Evolutionary conservation across 139 green algal species (phyloP), one percentile per base, ranked within the genome.

Genomic region (Chlamydomonas incerta): DNA sequence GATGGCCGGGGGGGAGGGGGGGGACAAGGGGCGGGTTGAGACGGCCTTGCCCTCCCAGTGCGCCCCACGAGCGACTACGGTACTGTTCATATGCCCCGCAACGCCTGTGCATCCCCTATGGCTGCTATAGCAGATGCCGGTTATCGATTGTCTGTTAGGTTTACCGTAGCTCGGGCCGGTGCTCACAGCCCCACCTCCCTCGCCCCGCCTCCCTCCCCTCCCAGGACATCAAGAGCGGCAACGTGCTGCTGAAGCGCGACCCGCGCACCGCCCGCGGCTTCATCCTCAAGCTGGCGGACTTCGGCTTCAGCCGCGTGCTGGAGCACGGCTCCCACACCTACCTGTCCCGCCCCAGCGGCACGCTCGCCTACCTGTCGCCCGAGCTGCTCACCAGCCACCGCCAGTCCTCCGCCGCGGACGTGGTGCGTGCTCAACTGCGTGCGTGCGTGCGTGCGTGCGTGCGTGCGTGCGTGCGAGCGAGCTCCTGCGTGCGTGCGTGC

Each of bases 241-340:
- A 83, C 41, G 60, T 83, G 75, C 75, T 83, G 37, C 62, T 83
- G 11, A 72, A 72, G 75, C 29, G 62, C 10, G 75, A 83, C 17
- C 23, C 21, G 28, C 50, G 28, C 24, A 18, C 20, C 21, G 15
- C 50, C 14, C 41, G 18, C 29, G 77, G 77, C 63, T 83, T 74
- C 20, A n/a, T 74, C 8, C 37, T 83, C 41, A 74, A 74, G 28
- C 63, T 60, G 55, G 60, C 41, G 6, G 41, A 50, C 41, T 50
- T 50, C 41, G 41, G 41, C 41, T 50, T 50, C 8, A 13, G 6
- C 6, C 41, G 41, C 6, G 41, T 50, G 41, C 37, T 83, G 46
- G 77, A 83, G 41, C 41, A 83, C 63, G 77, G 77, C 77, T 83
- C 77, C 46, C 46, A 74, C 77, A 74, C 77, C 63, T 83, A 83